These are phyloP conservation scores for Nemania diffusa DNA, from an alignment of 2,329 filamentous ascomycete species.

Conservation along the genomic window DNA sequence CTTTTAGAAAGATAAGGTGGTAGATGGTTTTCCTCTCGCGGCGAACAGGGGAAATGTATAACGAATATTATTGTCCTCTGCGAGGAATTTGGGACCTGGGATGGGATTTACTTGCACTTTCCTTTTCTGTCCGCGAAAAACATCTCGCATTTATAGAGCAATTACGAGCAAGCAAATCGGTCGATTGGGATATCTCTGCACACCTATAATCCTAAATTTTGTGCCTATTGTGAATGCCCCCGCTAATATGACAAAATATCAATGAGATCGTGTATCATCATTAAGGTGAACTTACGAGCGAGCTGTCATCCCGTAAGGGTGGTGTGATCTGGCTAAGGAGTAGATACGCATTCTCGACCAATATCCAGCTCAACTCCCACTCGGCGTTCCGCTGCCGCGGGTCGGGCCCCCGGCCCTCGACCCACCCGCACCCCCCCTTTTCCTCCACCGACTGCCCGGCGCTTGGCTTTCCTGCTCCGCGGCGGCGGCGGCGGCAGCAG, in stretches of 20 bases:
- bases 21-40: not conserved
- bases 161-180: conserved; percentile 11
- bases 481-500: no score
- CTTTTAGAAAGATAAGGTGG: not conserved
- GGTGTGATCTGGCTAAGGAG: conserved; percentile 6
- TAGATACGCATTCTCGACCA: conserved; percentile 28
- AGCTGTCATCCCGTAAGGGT: not conserved
- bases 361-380: conserved; percentile 34
- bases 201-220: not conserved
- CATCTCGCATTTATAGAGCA: conserved; percentile 16
- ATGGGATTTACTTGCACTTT: conserved; percentile 1
- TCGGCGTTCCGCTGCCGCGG: not conserved
- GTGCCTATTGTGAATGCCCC: not conserved
- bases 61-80: not conserved
- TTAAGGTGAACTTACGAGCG: not conserved
- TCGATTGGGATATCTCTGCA: conserved; percentile 1
- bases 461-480: not conserved
- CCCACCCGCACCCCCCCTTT: not conserved
- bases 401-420: not conserved
- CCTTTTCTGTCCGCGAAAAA: not conserved
- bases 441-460: not conserved
- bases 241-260: not conserved
- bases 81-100: not conserved
- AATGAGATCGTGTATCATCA: not conserved
- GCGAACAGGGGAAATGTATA: not conserved